phyloP scores from a whole-genome alignment of 2,329 filamentous ascomycete species.

The Colletotrichum chlorophyti region DNA sequence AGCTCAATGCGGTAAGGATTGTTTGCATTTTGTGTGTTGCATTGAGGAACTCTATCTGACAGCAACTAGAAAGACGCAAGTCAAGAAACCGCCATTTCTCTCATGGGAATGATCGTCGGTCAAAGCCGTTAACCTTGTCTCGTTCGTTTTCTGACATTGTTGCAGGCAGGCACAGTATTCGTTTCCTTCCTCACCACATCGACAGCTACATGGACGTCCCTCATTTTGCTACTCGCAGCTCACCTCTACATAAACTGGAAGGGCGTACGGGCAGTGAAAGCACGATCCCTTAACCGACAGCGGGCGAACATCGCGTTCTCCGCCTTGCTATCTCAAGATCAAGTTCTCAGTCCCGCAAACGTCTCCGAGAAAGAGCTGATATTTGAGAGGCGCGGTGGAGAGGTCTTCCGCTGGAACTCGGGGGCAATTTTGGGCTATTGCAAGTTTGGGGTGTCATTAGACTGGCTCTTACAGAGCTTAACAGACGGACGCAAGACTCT shows the following conservation, averaged over 20 bases:
- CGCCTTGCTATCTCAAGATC: background rate
- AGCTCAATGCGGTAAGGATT: slow-evolving; percentile 6
- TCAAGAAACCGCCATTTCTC: slow-evolving; percentile 23
- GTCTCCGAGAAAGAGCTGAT: slow-evolving; percentile 13
- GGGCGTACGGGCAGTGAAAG: slow-evolving; percentile 19
- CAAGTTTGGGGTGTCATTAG: slow-evolving; percentile 14
- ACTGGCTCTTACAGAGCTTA: background rate
- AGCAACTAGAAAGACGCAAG: slow-evolving; percentile 13
- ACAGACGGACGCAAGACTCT: background rate
- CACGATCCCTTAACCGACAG: slow-evolving; percentile 17
- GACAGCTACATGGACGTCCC: slow-evolving; percentile 4
- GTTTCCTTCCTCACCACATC: slow-evolving; percentile 5
- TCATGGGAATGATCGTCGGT: slow-evolving; percentile 25
- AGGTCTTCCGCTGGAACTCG: slow-evolving; percentile 17
- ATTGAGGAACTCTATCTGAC: background rate
- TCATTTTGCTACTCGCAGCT: background rate
- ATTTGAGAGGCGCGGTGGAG: slow-evolving; percentile 15
- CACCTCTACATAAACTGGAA: slow-evolving; percentile 23
- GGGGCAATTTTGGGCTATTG: slow-evolving; percentile 6
- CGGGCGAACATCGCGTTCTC: slow-evolving; percentile 22
- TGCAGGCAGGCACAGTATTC: slow-evolving; percentile 5
- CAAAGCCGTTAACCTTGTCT: background rate
- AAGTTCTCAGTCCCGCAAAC: slow-evolving; percentile 5
- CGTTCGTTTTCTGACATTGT: fast-evolving
- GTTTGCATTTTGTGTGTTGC: fast-evolving